Evolutionary conservation across 148 eudicot species (phyloP), one percentile per base, ranked within the genome.

Genomic region (Amaranthus cruentus): DNA sequence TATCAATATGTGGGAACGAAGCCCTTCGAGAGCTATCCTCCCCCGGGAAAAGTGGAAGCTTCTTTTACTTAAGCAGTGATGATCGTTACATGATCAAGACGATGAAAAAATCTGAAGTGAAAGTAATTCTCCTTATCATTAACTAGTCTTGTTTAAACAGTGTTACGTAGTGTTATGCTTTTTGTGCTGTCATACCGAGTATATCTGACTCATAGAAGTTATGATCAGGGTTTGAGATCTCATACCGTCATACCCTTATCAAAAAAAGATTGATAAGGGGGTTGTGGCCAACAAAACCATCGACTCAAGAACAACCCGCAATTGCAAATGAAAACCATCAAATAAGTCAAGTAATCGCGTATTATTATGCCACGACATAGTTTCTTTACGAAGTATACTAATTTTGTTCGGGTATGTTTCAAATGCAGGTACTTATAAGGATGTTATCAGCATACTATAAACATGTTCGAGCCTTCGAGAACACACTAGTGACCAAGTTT

Each of bases 31-130:
- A 96, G 75, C 87, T 96, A 21, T 92, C 94, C 18, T 96, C 99
- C 10, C 99, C 99, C 0, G 97, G 97, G 3, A 92, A 96, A 79
- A 96, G 99, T 58, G 97, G 70, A 28, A 96, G 99, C 81, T 96
- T 96, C 81, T 96, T 96, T 73, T 96, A 96, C 90, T 82, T 96
- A 70, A 96, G 94, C 43, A 70, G 87, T 47, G 99, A 96, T 61
- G 99, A 96, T 64, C 88, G 97, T 59, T 96, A 92, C 87, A 96
- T 96, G 99, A 96, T 96, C 14, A 96, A 96, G 80, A 96, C 99
- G 0, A 90, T 96, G 85, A 96, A 89, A 80, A 96, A 96, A 69
- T 85, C 96, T 14, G 99, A 96, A 88, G 94, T 78, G 2, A 96
- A 92, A 80, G 99, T 96, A 82, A 79, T 43, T 64, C 68, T 14